Evolutionary conservation across 768 basidiomycete genomes (phyloP).

Genomic region (Brasilioporus rufonigricans): DNA sequence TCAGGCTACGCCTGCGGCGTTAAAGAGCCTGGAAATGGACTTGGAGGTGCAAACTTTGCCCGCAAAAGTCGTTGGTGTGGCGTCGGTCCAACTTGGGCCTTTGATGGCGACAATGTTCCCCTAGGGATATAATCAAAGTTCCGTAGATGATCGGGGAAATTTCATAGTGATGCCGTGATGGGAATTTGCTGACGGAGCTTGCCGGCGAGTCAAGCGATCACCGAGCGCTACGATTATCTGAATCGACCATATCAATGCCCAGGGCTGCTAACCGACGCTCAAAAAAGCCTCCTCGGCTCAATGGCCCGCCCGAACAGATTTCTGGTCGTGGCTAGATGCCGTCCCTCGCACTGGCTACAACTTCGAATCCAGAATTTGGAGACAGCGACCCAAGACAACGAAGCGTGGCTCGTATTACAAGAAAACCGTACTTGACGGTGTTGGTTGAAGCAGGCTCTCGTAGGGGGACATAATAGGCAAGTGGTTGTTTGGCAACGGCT

Average conservation of each 20-base stretch:
- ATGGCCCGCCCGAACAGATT: neutral
- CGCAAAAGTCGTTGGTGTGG: neutral
- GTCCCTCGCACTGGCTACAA: neutral
- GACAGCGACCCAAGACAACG: neutral
- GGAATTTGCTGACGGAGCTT: neutral
- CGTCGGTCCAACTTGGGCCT: neutral
- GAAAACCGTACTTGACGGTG: neutral
- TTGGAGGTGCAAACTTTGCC: neutral
- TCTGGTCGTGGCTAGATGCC: neutral
- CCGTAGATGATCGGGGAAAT: constrained; percentile 7
- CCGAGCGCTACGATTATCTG: neutral
- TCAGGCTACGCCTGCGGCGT: constrained; percentile 7
- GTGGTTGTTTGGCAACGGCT: constrained; percentile 27
- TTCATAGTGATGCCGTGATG: constrained; percentile 8
- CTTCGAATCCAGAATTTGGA: neutral
- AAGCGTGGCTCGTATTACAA: neutral
- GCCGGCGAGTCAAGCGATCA: neutral
- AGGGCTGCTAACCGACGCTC: neutral
- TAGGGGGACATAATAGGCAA: neutral
- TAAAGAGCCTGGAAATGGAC: constrained; percentile 5
- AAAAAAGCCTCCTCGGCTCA: neutral
- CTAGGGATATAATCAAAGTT: neutral
- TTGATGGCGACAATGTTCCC: neutral
- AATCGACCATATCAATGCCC: neutral
- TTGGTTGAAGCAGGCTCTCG: neutral